Evolutionary conservation across 495 filamentous ascomycete genomes (phyloP).

Genomic region (Xylaria bambusicola): DNA sequence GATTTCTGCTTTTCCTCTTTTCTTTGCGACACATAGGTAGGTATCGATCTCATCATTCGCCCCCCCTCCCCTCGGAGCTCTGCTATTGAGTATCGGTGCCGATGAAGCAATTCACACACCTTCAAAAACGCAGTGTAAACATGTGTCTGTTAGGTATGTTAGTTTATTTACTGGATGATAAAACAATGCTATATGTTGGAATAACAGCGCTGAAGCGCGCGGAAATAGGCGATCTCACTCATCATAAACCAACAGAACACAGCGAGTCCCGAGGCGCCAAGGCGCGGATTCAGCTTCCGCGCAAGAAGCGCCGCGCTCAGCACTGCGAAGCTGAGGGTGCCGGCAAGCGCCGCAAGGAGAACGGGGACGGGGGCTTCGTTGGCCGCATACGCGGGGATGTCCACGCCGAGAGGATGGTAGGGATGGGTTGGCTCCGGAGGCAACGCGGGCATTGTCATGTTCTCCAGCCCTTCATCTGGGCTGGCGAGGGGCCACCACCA

Average conservation of each 20-base stretch:
- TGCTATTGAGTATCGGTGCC: background rate
- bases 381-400: constrained; percentile 60
- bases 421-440: constrained; percentile 52
- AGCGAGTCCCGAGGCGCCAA: constrained; percentile 45
- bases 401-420: constrained; percentile 67
- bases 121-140: constrained; percentile 81
- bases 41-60: too few species aligned
- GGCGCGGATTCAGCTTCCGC: constrained; percentile 39
- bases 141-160: constrained; percentile 40
- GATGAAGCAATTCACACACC: constrained; percentile 46
- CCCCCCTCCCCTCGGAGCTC: too few species aligned
- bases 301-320: constrained; percentile 44
- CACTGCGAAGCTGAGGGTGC: constrained; percentile 47
- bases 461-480: background rate
- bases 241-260: constrained; percentile 64
- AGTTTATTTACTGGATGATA: too few species aligned
- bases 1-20: too few species aligned
- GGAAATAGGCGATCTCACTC: constrained; percentile 49
- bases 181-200: too few species aligned
- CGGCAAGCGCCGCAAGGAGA: constrained; percentile 51
- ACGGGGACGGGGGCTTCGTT: constrained; percentile 51
- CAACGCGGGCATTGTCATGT: background rate
- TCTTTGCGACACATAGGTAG: too few species aligned
- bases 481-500: constrained; percentile 13
- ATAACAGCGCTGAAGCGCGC: too few species aligned